Evolutionary conservation across 2,329 filamentous ascomycete genomes (phyloP), one percentile per base, ranked within the genome.

Genomic region (Diaporthe australafricana): DNA sequence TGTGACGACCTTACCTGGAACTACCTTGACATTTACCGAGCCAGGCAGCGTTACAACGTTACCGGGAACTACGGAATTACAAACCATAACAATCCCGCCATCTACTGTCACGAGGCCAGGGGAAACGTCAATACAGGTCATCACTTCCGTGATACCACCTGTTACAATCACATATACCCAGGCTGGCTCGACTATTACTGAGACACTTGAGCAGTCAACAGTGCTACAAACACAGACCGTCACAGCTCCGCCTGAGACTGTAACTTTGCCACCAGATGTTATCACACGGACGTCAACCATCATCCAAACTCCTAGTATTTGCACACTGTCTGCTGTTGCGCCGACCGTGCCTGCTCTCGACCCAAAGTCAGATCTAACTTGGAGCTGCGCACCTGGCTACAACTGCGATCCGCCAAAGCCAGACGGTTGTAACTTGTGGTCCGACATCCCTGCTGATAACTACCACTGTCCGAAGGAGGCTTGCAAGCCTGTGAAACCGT

Each of bases 351-450:
- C 47, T 17, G 67, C 74, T 11, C 80, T 85, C 17, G 71, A 81
- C 50, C 76, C 79, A 5, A 75, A 75, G 22, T 85, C 85, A 1
- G 75, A 87, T 67, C 80, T 80, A 48, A 88, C 87, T 0, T 90
- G 85, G 82, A 89, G 88, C 65, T 90, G 89, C 77, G 65, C 74
- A 16, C 87, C 88, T 2, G 87, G 88, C 40, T 85, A 77, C 20
- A 83, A 90, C 35, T 90, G 89, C 80, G 84, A 83, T 73, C 84
- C 84, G n/a, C 81, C 81, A 3, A 89, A 86, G 77, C 86, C 87
- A 0, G 75, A 68, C 0, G 81, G 80, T 27, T 90, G 89, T 78
- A 84, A 87, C 73, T 70, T 89, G n/a, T 90, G 85, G 83, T 83
- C 82, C 0, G 82, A 82, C 8, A 78, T 84, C 9, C 89, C 89